Conservation (phyloP, 192 early-diverging fungal species). For the Coemansia sp. region DNA sequence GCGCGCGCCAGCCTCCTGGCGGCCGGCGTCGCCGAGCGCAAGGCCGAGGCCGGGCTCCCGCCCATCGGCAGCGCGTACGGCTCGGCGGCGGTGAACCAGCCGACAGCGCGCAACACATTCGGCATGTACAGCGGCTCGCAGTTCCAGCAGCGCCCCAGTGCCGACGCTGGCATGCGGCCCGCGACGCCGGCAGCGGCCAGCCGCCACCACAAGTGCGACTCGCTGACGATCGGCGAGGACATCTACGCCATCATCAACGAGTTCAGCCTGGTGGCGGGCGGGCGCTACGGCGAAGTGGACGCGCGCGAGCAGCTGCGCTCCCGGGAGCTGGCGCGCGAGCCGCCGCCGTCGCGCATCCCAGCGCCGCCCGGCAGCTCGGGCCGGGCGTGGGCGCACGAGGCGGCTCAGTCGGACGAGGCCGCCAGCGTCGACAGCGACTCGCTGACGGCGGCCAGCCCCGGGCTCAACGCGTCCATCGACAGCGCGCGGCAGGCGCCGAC, state of each 20-base stretch:
- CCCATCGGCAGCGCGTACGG: constrained; percentile 21
- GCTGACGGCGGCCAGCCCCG: neutral
- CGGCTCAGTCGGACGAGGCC: neutral
- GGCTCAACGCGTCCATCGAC: neutral
- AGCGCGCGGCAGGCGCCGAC: neutral
- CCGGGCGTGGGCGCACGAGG: neutral
- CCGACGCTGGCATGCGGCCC: neutral
- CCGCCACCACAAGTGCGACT: constrained; percentile 20
- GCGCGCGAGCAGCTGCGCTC: constrained; percentile 22
- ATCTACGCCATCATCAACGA: constrained; percentile 50
- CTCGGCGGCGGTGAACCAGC: constrained; percentile 2
- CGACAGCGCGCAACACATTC: constrained; percentile 21
- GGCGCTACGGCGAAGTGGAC: constrained; percentile 48
- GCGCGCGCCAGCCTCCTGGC: constrained; percentile 50
- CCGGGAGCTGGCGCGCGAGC: neutral
- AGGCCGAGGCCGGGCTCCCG: constrained; percentile 29
- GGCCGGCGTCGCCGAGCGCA: constrained; percentile 38
- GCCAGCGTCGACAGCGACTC: constrained; percentile 5
- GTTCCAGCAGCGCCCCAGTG: neutral
- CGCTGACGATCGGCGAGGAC: constrained; percentile 50
- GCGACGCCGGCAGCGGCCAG: neutral
- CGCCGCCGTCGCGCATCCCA: neutral
- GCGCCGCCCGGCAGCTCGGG: neutral
- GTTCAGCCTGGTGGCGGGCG: constrained; percentile 41
- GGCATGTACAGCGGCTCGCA: constrained; percentile 11